These are phyloP conservation scores for Chytriomyces sp. DNA, from an alignment of 192 early-diverging fungal species.

Conservation along the genomic window DNA sequence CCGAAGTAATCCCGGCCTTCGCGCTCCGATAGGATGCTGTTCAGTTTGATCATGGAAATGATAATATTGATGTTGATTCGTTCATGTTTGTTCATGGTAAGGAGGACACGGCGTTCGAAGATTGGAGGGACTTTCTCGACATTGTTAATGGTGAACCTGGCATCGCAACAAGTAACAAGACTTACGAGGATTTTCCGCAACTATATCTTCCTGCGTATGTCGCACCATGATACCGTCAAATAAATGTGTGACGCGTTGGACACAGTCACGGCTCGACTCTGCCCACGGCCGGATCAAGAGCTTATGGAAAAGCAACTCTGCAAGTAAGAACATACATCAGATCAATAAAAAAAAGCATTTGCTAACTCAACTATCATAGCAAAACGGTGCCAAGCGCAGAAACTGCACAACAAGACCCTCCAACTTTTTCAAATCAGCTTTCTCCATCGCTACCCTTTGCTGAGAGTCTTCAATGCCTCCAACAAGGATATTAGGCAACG, in stretches of 20 bases:
- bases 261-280: neutral
- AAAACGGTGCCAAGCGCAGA: conserved; percentile 66
- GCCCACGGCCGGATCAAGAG: neutral
- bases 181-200: conserved; percentile 50
- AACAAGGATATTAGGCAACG: conserved; percentile 41
- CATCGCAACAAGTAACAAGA: neutral
- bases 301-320: neutral
- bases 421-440: conserved; percentile 58
- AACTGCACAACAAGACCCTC: conserved; percentile 60
- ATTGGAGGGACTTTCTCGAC: conserved; percentile 59
- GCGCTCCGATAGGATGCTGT: conserved; percentile 70
- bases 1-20: conserved; percentile 75
- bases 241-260: conserved; percentile 47
- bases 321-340: neutral
- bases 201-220: conserved; percentile 59
- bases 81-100: conserved; percentile 55
- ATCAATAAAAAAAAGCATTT: neutral
- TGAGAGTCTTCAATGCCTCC: neutral
- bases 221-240: conserved; percentile 77
- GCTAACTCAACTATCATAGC: neutral
- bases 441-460: conserved; percentile 33
- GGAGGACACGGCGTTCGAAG: conserved; percentile 44
- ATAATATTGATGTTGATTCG: conserved; percentile 58
- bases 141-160: no score
- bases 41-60: conserved; percentile 68